Conservation (phyloP, 176 grass and related monocot genomes). For the Triticum aestivum region DNA sequence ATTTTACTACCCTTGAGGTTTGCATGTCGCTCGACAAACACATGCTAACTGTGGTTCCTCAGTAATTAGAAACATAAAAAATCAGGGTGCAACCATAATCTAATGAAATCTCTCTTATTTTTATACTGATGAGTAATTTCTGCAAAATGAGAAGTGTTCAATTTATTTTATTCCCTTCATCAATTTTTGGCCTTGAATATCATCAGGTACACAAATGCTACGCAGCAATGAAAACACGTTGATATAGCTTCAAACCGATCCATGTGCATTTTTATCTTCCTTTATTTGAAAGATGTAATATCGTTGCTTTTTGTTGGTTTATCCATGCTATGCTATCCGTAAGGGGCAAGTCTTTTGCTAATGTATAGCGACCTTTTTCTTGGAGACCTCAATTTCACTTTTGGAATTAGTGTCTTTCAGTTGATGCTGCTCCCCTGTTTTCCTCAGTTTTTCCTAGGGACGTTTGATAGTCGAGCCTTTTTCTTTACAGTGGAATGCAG, state of each 20-base stretch:
- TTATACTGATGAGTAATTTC: conserved; percentile 12
- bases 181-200: neutral
- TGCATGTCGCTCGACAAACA: neutral
- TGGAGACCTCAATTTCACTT: neutral
- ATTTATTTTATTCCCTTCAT: neutral
- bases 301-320: conserved; percentile 5
- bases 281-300: neutral
- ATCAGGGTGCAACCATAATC: neutral
- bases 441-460: neutral
- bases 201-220: neutral
- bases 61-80: neutral
- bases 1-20: neutral
- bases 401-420: neutral
- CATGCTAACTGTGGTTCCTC: neutral
- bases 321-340: neutral
- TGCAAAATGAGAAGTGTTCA: neutral
- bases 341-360: neutral
- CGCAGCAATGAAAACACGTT: neutral
- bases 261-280: neutral
- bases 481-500: conserved; percentile 59
- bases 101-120: neutral
- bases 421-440: neutral
- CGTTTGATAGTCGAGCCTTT: conserved; percentile 30
- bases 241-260: neutral
- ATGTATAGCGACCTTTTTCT: neutral